Evolutionary conservation across 106 monocot genomes (phyloP), one percentile per base, ranked within the genome.

Genomic region (Ottelia alismoides): DNA sequence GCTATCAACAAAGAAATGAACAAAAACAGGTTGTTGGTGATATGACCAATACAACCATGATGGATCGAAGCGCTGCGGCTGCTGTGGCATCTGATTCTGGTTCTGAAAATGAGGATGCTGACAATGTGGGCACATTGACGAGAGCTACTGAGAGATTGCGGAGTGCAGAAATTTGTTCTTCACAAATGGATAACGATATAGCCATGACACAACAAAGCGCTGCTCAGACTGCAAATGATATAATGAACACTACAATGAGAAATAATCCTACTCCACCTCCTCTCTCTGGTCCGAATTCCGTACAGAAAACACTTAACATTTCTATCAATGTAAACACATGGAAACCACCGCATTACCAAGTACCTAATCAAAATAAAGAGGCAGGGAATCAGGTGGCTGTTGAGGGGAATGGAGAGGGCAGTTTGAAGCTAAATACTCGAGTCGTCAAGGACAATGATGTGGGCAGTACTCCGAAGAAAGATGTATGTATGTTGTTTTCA

Each of bases 291-390:
- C 23, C 66, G 54, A 74, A 63, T 52, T 20, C 77, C 45, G 64
- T 81, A 21, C 67, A 64, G 51, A 96, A 88, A 66, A 72, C 85
- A 53, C 49, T 81, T n/a, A 89, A 96, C 67, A 78, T 78, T 28
- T 94, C 93, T 32, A 88, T 88, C 29, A 84, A 81, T 74, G 74
- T 79, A 53, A 88, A 82, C 47, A 76, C 94, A 45, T 74, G 83
- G 86, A 92, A 86, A 43, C 70, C 76, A 54, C 49, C 57, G 11
- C 27, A 57, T 23, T 65, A 74, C 47, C 60, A 74, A 59, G 61
- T 45, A 9, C 52, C 47, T 1, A 53, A 52, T 29, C 61, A 74
- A 57, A 50, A 20, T 23, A 67, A 29, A 16, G 71, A 71, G 32
- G 52, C 28, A 31, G 68, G 56, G 52, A 74, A 59, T 61, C 55